Evolutionary conservation across 768 basidiomycete genomes (phyloP).

Genomic region (Amanita pseudoporphyria): DNA sequence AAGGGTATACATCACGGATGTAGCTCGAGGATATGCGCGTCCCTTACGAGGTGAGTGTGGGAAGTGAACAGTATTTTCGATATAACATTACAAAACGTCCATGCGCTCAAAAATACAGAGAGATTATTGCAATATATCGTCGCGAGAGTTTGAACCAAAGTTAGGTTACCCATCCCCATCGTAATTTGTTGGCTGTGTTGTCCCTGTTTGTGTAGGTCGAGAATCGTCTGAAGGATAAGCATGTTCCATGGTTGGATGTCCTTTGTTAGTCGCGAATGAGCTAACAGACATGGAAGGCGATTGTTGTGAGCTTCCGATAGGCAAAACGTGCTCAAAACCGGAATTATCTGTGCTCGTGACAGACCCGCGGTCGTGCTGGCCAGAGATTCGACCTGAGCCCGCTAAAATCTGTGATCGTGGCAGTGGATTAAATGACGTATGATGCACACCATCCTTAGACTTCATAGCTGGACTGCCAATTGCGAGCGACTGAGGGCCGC

Average conservation of each 20-base stretch:
- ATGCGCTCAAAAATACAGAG: conserved; percentile 4
- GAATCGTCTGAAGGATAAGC: conserved; percentile 27
- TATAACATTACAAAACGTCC: conserved; percentile 8
- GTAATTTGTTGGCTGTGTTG: conserved; percentile 22
- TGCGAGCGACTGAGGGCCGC: conserved; percentile 33
- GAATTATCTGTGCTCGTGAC: conserved; percentile 37
- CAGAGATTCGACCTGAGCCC: conserved; percentile 62
- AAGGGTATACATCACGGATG: conserved; percentile 2
- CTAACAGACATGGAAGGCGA: conserved; percentile 37
- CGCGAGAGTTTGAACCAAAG: conserved; percentile 35
- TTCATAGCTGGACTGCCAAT: conserved; percentile 50
- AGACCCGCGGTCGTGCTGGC: conserved; percentile 56
- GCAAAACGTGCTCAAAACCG: conserved; percentile 45
- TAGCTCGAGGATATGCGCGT: conserved; percentile 6
- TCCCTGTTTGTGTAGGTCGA: conserved; percentile 19
- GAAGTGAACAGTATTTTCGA: neutral
- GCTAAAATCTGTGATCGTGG: conserved; percentile 54
- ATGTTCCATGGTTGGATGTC: conserved; percentile 21
- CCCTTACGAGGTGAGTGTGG: conserved; percentile 6
- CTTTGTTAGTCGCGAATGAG: conserved; percentile 27
- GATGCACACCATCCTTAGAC: conserved; percentile 64
- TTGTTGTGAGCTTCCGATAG: conserved; percentile 28
- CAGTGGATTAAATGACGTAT: conserved; percentile 55
- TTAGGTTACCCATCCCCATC: conserved; percentile 29
- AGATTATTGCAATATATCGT: conserved; percentile 33